These are phyloP conservation scores for Chlamydomonas sphaeroides DNA, from an alignment of 139 green algal species.

Conservation along the genomic window DNA sequence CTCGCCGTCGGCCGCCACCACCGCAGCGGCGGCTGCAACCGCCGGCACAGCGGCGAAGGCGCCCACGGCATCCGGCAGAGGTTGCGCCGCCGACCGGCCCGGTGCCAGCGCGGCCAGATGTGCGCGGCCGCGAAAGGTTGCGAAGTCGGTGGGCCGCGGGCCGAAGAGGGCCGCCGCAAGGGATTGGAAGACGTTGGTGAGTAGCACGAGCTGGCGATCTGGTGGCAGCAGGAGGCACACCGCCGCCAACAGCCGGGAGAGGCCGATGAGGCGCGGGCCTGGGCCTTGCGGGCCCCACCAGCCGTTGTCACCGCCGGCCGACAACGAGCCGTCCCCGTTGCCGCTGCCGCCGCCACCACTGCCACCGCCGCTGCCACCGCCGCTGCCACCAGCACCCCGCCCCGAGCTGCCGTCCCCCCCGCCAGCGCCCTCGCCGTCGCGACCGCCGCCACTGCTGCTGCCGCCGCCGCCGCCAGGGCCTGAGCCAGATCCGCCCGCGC, in stretches of 20 bases:
- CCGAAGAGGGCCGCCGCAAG: background rate
- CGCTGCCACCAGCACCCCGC: no score
- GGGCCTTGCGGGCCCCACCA: slow-evolving; percentile 6
- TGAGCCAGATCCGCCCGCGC: background rate
- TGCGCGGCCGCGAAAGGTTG: no score
- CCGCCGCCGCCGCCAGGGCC: background rate
- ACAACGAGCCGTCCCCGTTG: background rate
- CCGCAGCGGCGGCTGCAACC: no score
- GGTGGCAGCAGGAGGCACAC: slow-evolving; percentile 30
- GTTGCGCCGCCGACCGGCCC: no score
- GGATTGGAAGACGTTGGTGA: background rate
- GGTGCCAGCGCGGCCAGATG: no score
- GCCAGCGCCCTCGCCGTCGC: no score
- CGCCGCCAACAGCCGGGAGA: background rate
- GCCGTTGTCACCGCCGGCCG: no score
- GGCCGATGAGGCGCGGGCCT: background rate
- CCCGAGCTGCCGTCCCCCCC: no score
- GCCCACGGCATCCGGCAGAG: no score
- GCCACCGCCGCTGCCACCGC: background rate
- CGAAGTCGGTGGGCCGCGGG: no score
- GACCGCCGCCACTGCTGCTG: background rate
- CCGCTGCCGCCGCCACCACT: background rate
- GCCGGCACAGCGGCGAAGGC: no score
- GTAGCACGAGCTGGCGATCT: slow-evolving; percentile 1
- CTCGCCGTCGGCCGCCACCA: no score